Evolutionary conservation across 208 protist genomes (phyloP).

Genomic region (Crithidia thermophila): DNA sequence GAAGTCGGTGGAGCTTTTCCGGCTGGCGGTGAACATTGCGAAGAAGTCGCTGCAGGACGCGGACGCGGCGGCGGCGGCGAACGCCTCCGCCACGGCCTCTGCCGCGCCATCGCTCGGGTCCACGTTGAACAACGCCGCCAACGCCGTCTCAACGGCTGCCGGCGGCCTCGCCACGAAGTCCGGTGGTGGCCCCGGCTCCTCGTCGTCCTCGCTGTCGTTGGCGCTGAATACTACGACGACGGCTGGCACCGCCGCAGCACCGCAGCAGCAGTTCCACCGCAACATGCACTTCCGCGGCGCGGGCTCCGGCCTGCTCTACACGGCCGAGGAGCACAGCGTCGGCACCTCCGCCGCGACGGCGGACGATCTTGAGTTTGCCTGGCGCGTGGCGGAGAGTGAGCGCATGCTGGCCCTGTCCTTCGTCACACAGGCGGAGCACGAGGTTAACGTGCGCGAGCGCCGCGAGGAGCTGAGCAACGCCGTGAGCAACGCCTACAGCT

Average conservation of each 20-base stretch:
- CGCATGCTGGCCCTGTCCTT: slow-evolving; percentile 84
- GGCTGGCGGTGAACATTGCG: slow-evolving; percentile 58
- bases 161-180: slow-evolving; percentile 3
- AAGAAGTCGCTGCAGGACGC: slow-evolving; percentile 39
- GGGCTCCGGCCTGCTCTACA: slow-evolving; percentile 55
- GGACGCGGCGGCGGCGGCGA: slow-evolving; percentile 12
- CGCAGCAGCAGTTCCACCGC: slow-evolving; percentile 27
- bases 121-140: slow-evolving; percentile 17
- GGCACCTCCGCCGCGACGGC: slow-evolving; percentile 25
- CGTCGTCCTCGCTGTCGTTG: not conserved
- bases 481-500: slow-evolving; percentile 84
- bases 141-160: slow-evolving; percentile 4
- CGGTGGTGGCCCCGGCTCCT: not conserved
- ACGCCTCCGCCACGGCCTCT: slow-evolving; percentile 2
- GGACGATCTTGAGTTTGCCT: slow-evolving; percentile 57
- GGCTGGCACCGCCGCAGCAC: not conserved
- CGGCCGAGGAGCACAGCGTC: slow-evolving; percentile 51
- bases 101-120: not conserved
- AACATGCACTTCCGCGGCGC: slow-evolving; percentile 59
- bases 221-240: not conserved
- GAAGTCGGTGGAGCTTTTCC: slow-evolving; percentile 52
- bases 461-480: slow-evolving; percentile 82
- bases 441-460: slow-evolving; percentile 82
- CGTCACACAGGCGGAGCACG: slow-evolving; percentile 81
- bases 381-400: slow-evolving; percentile 79